These are phyloP conservation scores for Ulota crispa DNA, from an alignment of 225 moss, liverwort and hornwort species.

Conservation along the genomic window DNA sequence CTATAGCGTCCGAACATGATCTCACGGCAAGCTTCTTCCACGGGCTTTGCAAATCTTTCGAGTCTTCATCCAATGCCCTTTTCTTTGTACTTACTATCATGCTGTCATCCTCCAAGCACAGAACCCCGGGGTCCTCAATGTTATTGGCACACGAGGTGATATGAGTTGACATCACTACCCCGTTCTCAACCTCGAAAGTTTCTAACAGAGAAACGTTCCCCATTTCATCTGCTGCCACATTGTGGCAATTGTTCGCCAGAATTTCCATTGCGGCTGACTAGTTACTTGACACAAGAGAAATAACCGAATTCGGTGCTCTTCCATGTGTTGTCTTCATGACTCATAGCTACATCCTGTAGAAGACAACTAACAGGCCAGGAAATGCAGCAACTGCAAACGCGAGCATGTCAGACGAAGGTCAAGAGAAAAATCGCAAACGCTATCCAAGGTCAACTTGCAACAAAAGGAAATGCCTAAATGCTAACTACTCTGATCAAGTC, in stretches of 20 bases:
- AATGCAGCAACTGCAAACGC: slow-evolving; percentile 10
- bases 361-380: background rate
- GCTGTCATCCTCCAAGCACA: background rate
- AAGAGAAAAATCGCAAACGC: background rate
- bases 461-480: background rate
- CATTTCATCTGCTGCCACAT: background rate
- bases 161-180: background rate
- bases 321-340: background rate
- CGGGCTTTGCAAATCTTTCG: slow-evolving; percentile 1
- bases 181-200: slow-evolving; percentile 1
- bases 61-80: slow-evolving; percentile 19
- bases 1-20: background rate
- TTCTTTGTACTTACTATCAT: slow-evolving; percentile 6
- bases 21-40: slow-evolving; percentile 24
- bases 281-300: background rate
- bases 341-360: background rate
- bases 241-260: slow-evolving; percentile 7
- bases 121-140: background rate
- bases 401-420: background rate
- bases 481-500: background rate
- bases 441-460: background rate
- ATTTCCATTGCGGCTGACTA: slow-evolving; percentile 11
- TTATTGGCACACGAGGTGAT: background rate
- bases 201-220: background rate
- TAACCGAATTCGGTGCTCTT: background rate